These are phyloP conservation scores for Phaeosphaeriaceae sp. DNA, from an alignment of 2,329 filamentous ascomycete genomes.

Conservation along the genomic window DNA sequence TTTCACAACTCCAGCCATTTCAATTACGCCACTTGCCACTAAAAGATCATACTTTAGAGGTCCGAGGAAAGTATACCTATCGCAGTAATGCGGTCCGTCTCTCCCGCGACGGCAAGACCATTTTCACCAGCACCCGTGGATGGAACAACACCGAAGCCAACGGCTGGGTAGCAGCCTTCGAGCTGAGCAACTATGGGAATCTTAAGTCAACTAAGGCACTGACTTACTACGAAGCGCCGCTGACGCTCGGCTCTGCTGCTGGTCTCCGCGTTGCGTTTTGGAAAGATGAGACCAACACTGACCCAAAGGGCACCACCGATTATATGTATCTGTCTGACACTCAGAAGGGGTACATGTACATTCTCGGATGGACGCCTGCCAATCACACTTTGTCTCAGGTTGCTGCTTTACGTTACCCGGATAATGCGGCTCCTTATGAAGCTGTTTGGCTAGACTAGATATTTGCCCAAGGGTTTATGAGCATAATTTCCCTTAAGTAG, in stretches of 20 bases:
- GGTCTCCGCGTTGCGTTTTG: constrained; percentile 4
- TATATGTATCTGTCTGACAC: constrained; percentile 9
- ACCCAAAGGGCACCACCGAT: background rate
- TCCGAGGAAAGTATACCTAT: constrained; percentile 8
- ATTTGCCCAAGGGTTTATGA: too few relatives aligned
- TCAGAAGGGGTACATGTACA: constrained; percentile 5
- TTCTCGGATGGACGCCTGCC: background rate
- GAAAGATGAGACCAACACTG: constrained; percentile 1
- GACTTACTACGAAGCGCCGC: constrained; percentile 4
- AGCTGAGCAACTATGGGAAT: background rate
- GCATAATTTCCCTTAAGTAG: too few relatives aligned
- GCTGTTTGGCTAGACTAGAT: constrained; percentile 5
- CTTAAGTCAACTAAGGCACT: background rate
- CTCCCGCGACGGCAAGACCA: constrained; percentile 1
- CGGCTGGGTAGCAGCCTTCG: constrained; percentile 7
- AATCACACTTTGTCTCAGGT: background rate
- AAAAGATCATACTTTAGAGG: background rate
- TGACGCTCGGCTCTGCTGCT: constrained; percentile 1
- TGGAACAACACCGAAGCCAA: constrained; percentile 7
- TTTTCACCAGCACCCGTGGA: constrained; percentile 5
- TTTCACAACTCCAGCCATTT: background rate
- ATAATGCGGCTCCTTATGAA: constrained; percentile 4
- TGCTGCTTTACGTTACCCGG: background rate
- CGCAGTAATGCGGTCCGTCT: constrained; percentile 7
- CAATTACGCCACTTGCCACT: background rate